A percentile compares a stretch with the other conserved stretches of the same genome.
Evolutionary conservation across 495 filamentous ascomycete species (phyloP).

Genomic region (Trichoderma parareesei): DNA sequence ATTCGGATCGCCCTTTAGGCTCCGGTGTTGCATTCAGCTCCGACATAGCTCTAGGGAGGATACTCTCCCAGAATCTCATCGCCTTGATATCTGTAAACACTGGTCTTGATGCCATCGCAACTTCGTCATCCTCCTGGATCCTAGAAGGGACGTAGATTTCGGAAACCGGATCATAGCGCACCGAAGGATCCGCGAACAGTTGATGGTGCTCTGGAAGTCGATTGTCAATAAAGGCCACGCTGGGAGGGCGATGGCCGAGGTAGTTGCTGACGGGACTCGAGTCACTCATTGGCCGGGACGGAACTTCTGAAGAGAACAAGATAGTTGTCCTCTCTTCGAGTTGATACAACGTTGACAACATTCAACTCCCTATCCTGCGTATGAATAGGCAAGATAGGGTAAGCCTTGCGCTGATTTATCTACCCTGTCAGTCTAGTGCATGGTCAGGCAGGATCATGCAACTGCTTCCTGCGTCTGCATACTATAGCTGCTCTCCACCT

Average conservation of each 20-base stretch:
- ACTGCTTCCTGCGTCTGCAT: too few species aligned
- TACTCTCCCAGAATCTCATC: neutral
- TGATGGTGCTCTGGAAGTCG: neutral
- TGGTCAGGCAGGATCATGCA: too few species aligned
- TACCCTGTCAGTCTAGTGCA: too few species aligned
- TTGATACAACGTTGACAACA: neutral
- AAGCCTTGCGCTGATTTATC: too few species aligned
- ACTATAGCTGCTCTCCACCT: too few species aligned
- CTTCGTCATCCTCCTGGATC: neutral
- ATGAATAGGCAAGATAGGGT: too few species aligned
- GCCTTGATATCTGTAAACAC: neutral
- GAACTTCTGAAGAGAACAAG: too few species aligned
- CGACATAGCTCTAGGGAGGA: neutral
- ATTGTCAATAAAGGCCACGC: constrained; percentile 10
- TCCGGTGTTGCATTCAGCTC: neutral
- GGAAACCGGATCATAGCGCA: neutral
- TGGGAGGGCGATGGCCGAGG: neutral
- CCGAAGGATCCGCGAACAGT: neutral
- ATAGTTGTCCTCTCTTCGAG: neutral
- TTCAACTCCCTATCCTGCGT: too few species aligned
- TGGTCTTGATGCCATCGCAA: neutral
- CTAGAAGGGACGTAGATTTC: neutral
- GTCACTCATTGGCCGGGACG: too few species aligned
- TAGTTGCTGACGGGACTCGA: neutral
- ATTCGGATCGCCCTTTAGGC: neutral